Evolutionary conservation across 106 monocot genomes (phyloP).

Genomic region (Allium fistulosum): DNA sequence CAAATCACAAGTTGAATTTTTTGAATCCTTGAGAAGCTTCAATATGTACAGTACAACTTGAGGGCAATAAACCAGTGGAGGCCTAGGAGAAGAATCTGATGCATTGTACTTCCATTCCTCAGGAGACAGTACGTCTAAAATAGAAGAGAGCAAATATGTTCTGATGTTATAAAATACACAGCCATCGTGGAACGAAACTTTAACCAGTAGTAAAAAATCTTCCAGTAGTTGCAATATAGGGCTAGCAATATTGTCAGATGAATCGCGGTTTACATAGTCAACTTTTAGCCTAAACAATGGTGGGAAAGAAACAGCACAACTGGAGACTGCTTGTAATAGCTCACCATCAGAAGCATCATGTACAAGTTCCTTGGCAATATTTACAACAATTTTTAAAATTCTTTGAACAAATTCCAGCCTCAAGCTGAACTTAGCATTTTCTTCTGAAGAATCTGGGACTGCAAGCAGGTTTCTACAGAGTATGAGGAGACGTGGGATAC

Average conservation of each 20-base stretch:
- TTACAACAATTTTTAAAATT: slow-evolving; percentile 55
- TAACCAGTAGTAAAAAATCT: slow-evolving; percentile 65
- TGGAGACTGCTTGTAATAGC: slow-evolving; percentile 41
- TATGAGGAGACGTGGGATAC: slow-evolving; percentile 56
- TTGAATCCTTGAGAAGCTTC: slow-evolving; percentile 59
- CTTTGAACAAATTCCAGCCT: slow-evolving; percentile 54
- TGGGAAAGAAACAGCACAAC: slow-evolving; percentile 45
- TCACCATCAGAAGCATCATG: slow-evolving; percentile 26
- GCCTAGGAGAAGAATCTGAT: slow-evolving; percentile 28
- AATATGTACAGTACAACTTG: slow-evolving; percentile 63
- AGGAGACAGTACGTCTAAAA: slow-evolving; percentile 50
- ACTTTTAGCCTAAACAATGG: slow-evolving; percentile 46
- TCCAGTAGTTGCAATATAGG: slow-evolving; percentile 55
- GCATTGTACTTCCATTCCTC: slow-evolving; percentile 50
- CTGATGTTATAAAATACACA: slow-evolving; percentile 45
- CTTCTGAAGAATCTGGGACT: slow-evolving; percentile 18
- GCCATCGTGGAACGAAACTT: slow-evolving; percentile 36
- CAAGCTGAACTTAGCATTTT: slow-evolving; percentile 33
- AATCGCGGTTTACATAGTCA: slow-evolving; percentile 38
- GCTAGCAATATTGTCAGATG: slow-evolving; percentile 21
- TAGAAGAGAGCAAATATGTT: slow-evolving; percentile 51
- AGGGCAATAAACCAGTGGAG: slow-evolving; percentile 70
- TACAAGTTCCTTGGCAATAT: slow-evolving; percentile 42
- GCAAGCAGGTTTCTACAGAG: slow-evolving; percentile 30
- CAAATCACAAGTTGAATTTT: slow-evolving; percentile 26